Conservation (phyloP, 306 rosid genomes). For the Dalbergia cochinchinensis region DNA sequence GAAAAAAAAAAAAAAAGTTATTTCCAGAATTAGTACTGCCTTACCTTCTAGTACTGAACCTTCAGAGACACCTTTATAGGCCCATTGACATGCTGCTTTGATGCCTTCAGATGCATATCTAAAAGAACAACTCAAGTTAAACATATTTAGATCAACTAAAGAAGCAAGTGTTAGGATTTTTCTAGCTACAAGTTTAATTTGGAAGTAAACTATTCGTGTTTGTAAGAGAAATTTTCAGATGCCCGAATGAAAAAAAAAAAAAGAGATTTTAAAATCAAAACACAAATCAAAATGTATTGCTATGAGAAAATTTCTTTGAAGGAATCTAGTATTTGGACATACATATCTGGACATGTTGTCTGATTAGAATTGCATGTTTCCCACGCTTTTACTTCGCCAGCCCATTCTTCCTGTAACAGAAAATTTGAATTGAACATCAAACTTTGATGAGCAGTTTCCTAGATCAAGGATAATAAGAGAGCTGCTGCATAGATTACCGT, state of each 20-base stretch:
- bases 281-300: background rate
- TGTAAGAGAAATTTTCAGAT: background rate
- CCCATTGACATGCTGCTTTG: constrained; percentile 84
- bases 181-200: background rate
- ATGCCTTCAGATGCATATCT: constrained; percentile 72
- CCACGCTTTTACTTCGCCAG: constrained; percentile 66
- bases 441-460: background rate
- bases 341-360: constrained; percentile 71
- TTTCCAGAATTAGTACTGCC: background rate
- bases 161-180: background rate
- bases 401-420: constrained; percentile 71
- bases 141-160: background rate
- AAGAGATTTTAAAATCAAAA: background rate
- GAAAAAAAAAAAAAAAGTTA: background rate
- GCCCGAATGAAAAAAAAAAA: background rate
- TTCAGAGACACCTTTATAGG: constrained; percentile 76
- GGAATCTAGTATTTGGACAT: constrained; percentile 37
- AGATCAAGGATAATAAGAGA: background rate
- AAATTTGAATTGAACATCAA: background rate
- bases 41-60: constrained; percentile 78
- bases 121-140: constrained; percentile 2
- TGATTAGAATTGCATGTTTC: constrained; percentile 63
- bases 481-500: constrained; percentile 55
- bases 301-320: background rate
- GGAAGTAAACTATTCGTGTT: background rate